phyloP scores from a whole-genome alignment of 192 early-diverging fungal genomes.

The Geranomyces variabilis region DNA sequence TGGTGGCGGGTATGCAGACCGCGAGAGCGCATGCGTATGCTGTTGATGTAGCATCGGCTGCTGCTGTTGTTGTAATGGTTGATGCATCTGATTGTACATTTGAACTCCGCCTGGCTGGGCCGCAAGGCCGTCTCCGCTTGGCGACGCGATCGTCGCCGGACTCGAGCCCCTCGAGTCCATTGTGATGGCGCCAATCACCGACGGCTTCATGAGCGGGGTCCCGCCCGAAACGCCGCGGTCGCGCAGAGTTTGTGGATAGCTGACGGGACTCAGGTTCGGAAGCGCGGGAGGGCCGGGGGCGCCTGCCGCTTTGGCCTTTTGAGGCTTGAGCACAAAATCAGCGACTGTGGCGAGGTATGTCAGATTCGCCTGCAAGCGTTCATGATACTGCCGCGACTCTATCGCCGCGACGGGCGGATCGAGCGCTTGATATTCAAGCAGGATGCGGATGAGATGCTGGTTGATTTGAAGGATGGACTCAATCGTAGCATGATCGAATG shows the following conservation, averaged over 20 bases:
- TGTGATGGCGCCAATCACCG: neutral
- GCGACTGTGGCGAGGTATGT: constrained; percentile 66
- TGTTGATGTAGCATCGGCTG: too few species aligned
- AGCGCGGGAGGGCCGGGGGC: neutral
- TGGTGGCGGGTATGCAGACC: too few species aligned
- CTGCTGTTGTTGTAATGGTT: too few species aligned
- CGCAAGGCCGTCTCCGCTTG: neutral
- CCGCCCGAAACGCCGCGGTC: neutral
- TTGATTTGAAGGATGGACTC: constrained; percentile 63
- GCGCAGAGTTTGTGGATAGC: neutral
- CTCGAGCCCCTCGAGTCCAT: constrained; percentile 3
- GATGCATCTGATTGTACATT: too few species aligned
- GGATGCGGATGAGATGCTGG: constrained; percentile 58
- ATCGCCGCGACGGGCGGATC: neutral
- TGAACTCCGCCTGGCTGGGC: too few species aligned
- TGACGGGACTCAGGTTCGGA: constrained; percentile 3
- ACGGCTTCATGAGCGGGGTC: constrained; percentile 5
- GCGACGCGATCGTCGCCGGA: neutral
- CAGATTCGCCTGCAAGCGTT: constrained; percentile 66
- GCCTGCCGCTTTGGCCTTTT: neutral
- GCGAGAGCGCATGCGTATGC: too few species aligned
- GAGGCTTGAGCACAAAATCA: constrained; percentile 47
- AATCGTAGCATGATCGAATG: constrained; percentile 10
- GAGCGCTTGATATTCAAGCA: constrained; percentile 62
- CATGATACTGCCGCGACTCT: constrained; percentile 45